Evolutionary conservation across 148 eudicot species (phyloP), one percentile per base, ranked within the genome.

Genomic region (Rhododendron vialii): DNA sequence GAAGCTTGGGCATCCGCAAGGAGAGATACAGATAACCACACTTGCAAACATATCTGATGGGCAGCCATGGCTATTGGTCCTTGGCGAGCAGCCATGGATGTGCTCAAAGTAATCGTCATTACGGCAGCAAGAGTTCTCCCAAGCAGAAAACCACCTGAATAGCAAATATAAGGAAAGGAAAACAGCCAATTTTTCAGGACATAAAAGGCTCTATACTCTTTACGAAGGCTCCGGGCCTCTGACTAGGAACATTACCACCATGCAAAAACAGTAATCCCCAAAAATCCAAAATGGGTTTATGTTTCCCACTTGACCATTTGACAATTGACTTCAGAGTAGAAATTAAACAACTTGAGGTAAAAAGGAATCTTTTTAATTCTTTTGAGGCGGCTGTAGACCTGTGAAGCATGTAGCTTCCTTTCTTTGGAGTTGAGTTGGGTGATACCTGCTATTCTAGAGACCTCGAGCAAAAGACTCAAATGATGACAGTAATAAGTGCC

Each of bases 61-160:
- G 94, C 95, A 88, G 97, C 97, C 97, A 93, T 93, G 83, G 94
- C 92, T 85, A 88, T 30, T 51, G 95, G 93, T 63, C 97, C 97
- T 86, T 94, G 97, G 67, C 94, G 94, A 88, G 98, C 95, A 90
- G 97, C 97, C 97, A 94, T 92, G 76, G 97, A 92, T 74, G 97
- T 90, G 67, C 90, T 95, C 61, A 92, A 63, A 51, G 97, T 94
- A 91, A 90, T 92, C 12, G 98, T 93, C 51, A 89, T 85, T 83
- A 94, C 88, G 71, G 92, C 93, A 88, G 95, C 91, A 71, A 93
- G 82, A 87, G 98, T 94, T 93, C 98, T 94, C 80, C 93, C 94
- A 28, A 94, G 86, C 71, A 94, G 93, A 91, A 93, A 94, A 61
- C 95, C 93, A 89, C 98, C 98, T 93, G 85, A 24, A 74, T 78